Percentiles rank a stretch among this genome's conserved stretches.
phyloP scores from a whole-genome alignment of 768 basidiomycete species.

The Daedaleopsis nitida region DNA sequence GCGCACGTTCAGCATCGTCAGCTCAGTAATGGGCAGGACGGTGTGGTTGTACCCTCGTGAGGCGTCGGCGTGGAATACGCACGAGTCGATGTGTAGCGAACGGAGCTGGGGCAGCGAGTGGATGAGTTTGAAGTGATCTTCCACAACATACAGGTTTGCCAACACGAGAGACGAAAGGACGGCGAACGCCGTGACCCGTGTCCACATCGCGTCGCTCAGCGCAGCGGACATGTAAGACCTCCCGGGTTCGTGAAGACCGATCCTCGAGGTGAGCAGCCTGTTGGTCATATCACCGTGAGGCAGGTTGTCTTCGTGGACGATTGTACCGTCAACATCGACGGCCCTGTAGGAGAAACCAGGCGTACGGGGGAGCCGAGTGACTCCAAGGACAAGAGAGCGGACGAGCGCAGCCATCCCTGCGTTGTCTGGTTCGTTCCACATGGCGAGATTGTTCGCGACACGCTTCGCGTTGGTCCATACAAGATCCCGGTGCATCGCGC shows the following conservation, averaged over 20 bases:
- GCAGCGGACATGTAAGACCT: slow-evolving; percentile 11
- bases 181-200: slow-evolving; percentile 33
- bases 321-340: slow-evolving; percentile 13
- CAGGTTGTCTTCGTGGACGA: neutral
- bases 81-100: slow-evolving; percentile 44
- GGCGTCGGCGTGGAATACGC: slow-evolving; percentile 29
- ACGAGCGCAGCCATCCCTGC: slow-evolving; percentile 18
- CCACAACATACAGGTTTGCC: slow-evolving; percentile 39
- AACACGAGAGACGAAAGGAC: slow-evolving; percentile 42
- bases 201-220: slow-evolving; percentile 22
- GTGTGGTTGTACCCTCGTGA: slow-evolving; percentile 25
- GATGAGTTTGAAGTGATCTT: slow-evolving; percentile 37
- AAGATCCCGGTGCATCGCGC: slow-evolving; percentile 37
- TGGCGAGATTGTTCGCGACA: slow-evolving; percentile 28
- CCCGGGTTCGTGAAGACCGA: neutral
- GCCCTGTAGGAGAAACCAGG: slow-evolving; percentile 1
- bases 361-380: slow-evolving; percentile 16
- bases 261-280: neutral
- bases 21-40: slow-evolving; percentile 45
- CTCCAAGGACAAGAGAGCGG: slow-evolving; percentile 23
- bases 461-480: slow-evolving; percentile 35
- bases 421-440: slow-evolving; percentile 17
- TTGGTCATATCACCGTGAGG: neutral
- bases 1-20: slow-evolving; percentile 41
- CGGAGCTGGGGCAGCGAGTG: slow-evolving; percentile 40